Base-by-base conservation (phyloP, 176 grass and related monocot species). In the Hordeum marinum region DNA sequence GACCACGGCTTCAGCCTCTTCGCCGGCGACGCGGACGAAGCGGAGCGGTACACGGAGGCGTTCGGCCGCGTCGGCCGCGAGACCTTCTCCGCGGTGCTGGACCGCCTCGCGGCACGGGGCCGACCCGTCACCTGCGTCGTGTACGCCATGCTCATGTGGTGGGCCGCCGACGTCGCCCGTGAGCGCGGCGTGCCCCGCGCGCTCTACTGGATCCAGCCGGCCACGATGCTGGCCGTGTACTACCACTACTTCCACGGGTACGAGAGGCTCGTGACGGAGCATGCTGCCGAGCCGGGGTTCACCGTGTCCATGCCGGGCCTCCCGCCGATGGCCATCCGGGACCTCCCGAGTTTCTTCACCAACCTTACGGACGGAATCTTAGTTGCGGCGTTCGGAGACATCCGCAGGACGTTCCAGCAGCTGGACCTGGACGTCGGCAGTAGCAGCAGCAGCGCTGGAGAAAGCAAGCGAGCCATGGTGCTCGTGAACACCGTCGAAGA, bases 171-270 rank as follows among this genome's bases (percentile, higher is more conserved):
- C 11, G 34, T 86, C 12, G 85, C 89, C 3, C 58, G 86, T 2
- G 39, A 60, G n/a, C 39, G 24, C n/a, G 86, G 79, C 39, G 6
- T 94, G 66, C 86, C 75, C 21, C 73, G 75, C 2, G 69, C 43
- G n/a, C 54, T 81, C 20, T 89, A 84, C 31, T 94, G 92, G 92
- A 74, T 77, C 62, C 88, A 90, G 60, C 78, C 92, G 6, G 79
- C 92, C 11, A 77, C 83, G n/a, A 63, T 87, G 77, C 88, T 94
- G 43, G 86, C 62, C 36, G 68, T 78, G 6, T 94, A 91, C 81
- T 91, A 94, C 76, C 89, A 88, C 75, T 94, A 94, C 83, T 83
- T 90, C 70, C 84, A 88, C 50, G 90, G 90, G 7, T 83, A 81
- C 61, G 36, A 79, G 17, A 7, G 23, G 8, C 46, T 82, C 66